Percentiles rank a stretch among this genome's conserved stretches.
Conservation (phyloP, 768 basidiomycete species). For the Leccinellum luteum region DNA sequence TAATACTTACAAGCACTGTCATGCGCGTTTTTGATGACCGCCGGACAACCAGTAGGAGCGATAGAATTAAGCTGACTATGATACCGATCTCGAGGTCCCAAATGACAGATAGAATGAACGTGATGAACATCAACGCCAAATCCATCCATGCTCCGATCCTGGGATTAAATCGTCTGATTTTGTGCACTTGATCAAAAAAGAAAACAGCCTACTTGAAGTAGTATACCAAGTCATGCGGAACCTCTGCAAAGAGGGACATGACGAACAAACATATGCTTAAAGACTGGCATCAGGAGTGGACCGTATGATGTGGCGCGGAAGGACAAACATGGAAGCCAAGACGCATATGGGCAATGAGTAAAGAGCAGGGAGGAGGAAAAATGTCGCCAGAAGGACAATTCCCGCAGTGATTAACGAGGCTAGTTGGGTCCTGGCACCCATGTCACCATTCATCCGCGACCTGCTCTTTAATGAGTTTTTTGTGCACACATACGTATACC, state of each 20-base stretch:
- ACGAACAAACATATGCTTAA: constrained; percentile 80
- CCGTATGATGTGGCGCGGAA: constrained; percentile 1
- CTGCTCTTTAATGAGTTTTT: constrained; percentile 26
- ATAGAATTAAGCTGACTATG: constrained; percentile 82
- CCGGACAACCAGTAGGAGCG: constrained; percentile 84
- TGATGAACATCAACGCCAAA: constrained; percentile 79
- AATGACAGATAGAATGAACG: constrained; percentile 83
- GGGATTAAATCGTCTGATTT: not conserved
- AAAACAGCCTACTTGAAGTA: constrained; percentile 66
- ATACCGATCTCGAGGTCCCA: constrained; percentile 94
- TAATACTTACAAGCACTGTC: constrained; percentile 69
- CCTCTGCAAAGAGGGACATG: constrained; percentile 78
- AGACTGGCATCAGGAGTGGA: constrained; percentile 5
- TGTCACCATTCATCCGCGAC: constrained; percentile 86
- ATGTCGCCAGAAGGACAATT: constrained; percentile 78
- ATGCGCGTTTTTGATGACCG: constrained; percentile 87
- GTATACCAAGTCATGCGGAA: constrained; percentile 82
- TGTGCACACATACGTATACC: not conserved
- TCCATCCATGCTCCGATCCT: constrained; percentile 93
- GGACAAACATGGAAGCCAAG: constrained; percentile 76
- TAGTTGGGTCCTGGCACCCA: constrained; percentile 89
- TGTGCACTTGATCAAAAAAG: not conserved
- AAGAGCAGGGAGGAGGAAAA: constrained; percentile 84
- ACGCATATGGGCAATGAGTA: constrained; percentile 90
- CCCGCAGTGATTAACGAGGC: constrained; percentile 74